phyloP scores from a whole-genome alignment of 73 alveolate genomes.

The Breviolum minutum region DNA sequence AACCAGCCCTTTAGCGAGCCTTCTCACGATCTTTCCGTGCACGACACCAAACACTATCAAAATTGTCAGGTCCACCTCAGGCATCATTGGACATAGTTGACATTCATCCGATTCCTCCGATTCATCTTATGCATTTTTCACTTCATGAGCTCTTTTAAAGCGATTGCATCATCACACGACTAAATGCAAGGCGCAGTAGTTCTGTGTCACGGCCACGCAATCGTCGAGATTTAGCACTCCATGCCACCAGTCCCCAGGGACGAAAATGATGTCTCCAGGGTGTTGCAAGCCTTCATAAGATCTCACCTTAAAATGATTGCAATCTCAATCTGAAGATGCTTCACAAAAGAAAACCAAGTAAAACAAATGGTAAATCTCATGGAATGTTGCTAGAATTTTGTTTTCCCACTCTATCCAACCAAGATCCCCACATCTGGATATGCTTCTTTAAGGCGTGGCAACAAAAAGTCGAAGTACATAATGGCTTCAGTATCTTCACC shows the following conservation, averaged over 20 bases:
- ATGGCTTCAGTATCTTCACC: constrained; percentile 95
- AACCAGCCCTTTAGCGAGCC: not conserved
- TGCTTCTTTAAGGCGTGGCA: constrained; percentile 95
- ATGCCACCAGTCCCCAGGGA: constrained; percentile 98
- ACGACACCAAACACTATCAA: constrained; percentile 97
- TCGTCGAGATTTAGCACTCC: constrained; percentile 97
- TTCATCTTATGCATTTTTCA: too few species aligned
- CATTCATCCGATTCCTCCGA: too few species aligned
- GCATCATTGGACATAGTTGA: not conserved
- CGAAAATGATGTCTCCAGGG: constrained; percentile 97
- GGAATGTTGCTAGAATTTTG: not conserved
- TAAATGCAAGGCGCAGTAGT: constrained; percentile 66
- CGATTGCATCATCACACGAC: too few species aligned
- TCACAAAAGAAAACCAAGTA: not conserved
- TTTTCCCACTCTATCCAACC: not conserved
- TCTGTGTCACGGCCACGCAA: constrained; percentile 97
- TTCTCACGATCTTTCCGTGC: constrained; percentile 75
- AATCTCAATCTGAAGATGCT: too few species aligned
- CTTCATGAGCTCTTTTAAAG: too few species aligned
- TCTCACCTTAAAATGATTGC: constrained; percentile 10
- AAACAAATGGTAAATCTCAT: not conserved
- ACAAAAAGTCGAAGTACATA: constrained; percentile 96
- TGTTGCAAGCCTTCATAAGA: constrained; percentile 95
- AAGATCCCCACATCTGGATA: constrained; percentile 77
- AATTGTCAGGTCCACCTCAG: constrained; percentile 96